These are phyloP conservation scores for Santalum album DNA, from an alignment of 164 flowering plant genomes.

Conservation along the genomic window DNA sequence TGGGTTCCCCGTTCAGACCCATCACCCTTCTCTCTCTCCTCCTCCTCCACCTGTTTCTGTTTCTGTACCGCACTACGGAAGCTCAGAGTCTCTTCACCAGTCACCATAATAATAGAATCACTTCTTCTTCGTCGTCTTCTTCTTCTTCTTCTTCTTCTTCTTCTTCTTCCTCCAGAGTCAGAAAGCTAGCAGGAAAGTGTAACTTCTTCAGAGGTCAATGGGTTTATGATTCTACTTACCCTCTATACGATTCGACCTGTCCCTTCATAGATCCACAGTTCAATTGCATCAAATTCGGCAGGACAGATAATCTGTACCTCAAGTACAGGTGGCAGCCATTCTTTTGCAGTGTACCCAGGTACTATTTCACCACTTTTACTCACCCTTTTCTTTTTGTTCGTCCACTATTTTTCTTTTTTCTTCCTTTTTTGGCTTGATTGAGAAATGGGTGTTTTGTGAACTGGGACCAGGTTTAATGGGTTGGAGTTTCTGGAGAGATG, in stretches of 20 bases:
- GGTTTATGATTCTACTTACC: conserved; percentile 56
- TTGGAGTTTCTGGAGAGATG: conserved; percentile 42
- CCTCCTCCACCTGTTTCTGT: conserved; percentile 12
- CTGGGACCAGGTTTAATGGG: conserved; percentile 51
- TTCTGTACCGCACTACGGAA: neutral
- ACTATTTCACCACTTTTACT: conserved; percentile 3
- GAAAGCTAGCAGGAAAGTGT: conserved; percentile 34
- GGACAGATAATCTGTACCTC: conserved; percentile 63
- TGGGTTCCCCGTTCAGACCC: conserved; percentile 10
- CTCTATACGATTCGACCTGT: conserved; percentile 60
- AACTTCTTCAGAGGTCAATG: conserved; percentile 64
- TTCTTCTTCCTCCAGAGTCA: conserved; percentile 1
- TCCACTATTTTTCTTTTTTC: neutral
- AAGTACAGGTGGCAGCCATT: conserved; percentile 79
- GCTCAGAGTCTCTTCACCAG: no score
- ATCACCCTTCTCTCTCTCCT: neutral
- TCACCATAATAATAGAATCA: no score
- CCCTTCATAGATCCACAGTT: conserved; percentile 79
- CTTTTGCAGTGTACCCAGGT: conserved; percentile 68
- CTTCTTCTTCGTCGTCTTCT: no score
- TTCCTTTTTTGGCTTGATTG: neutral
- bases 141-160: no score
- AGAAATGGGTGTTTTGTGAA: neutral
- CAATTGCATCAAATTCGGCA: conserved; percentile 60
- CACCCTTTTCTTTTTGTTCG: neutral